Conservation (phyloP, 768 basidiomycete genomes). For the Phlebiopsis flavidoalba region DNA sequence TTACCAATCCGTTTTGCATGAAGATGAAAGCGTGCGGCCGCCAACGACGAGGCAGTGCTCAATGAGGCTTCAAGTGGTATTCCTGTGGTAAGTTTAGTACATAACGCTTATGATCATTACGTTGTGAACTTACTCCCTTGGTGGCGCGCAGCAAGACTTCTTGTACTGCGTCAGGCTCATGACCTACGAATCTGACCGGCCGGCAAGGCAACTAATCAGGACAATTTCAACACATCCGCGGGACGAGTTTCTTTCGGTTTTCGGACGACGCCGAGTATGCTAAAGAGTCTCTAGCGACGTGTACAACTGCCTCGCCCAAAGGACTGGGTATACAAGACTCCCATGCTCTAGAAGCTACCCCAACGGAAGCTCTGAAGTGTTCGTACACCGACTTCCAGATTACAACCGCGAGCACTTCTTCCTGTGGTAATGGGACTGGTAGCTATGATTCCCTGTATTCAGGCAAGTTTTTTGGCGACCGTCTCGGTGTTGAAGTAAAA, state of each 20-base stretch:
- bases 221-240: conserved; percentile 2
- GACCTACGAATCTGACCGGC: conserved; percentile 12
- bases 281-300: neutral
- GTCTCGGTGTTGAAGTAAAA: neutral
- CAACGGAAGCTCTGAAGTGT: conserved; percentile 2
- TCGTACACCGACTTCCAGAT: conserved; percentile 10
- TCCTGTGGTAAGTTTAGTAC: neutral
- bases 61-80: neutral
- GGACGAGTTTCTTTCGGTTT: neutral
- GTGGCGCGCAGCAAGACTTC: conserved; percentile 12
- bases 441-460: conserved; percentile 14
- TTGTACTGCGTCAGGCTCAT: conserved; percentile 11
- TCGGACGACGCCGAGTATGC: conserved; percentile 6
- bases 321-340: conserved; percentile 9
- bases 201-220: conserved; percentile 6
- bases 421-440: conserved; percentile 10
- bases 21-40: conserved; percentile 3
- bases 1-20: conserved; percentile 7
- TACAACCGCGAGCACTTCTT: neutral
- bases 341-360: conserved; percentile 4
- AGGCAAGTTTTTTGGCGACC: conserved; percentile 1
- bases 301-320: neutral
- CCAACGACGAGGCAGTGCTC: conserved; percentile 3
- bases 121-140: neutral
- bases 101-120: neutral